These are phyloP conservation scores for Penicillium sp. DNA, from an alignment of 2,329 filamentous ascomycete species.

Conservation along the genomic window DNA sequence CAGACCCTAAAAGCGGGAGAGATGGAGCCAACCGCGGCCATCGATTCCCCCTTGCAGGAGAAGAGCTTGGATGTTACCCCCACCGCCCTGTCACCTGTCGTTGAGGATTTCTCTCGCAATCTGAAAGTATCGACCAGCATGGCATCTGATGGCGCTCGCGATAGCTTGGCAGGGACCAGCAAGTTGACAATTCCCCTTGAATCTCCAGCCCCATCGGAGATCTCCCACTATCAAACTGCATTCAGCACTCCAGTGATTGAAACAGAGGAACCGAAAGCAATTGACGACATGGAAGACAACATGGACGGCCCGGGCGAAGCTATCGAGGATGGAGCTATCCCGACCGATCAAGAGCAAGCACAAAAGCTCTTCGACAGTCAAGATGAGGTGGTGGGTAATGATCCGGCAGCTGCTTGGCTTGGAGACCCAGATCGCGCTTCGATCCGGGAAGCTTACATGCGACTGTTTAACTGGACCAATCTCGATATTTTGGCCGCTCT, in stretches of 20 bases:
- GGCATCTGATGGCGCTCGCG: conserved; percentile 19
- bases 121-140: conserved; percentile 13
- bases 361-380: conserved; percentile 73
- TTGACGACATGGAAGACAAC: conserved; percentile 16
- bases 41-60: conserved; percentile 17
- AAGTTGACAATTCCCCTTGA: conserved; percentile 25
- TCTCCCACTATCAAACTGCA: conserved; percentile 44
- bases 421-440: conserved; percentile 56
- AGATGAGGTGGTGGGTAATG: conserved; percentile 72
- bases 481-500: conserved; percentile 74
- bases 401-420: conserved; percentile 80
- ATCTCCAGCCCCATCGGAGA: conserved; percentile 36
- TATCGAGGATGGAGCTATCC: conserved; percentile 39
- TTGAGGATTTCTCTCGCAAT: conserved; percentile 25
- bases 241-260: conserved; percentile 39
- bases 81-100: conserved; percentile 24
- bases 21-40: conserved; percentile 16
- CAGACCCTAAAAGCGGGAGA: conserved; percentile 17
- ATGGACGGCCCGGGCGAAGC: conserved; percentile 16
- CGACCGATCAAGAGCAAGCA: conserved; percentile 71
- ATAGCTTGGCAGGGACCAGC: conserved; percentile 20
- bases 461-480: conserved; percentile 78
- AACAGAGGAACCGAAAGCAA: conserved; percentile 24
- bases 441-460: conserved; percentile 77
- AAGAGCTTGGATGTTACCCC: conserved; percentile 15